phyloP scores from a whole-genome alignment of 192 early-diverging fungal genomes.

The Backusella australiensis region DNA sequence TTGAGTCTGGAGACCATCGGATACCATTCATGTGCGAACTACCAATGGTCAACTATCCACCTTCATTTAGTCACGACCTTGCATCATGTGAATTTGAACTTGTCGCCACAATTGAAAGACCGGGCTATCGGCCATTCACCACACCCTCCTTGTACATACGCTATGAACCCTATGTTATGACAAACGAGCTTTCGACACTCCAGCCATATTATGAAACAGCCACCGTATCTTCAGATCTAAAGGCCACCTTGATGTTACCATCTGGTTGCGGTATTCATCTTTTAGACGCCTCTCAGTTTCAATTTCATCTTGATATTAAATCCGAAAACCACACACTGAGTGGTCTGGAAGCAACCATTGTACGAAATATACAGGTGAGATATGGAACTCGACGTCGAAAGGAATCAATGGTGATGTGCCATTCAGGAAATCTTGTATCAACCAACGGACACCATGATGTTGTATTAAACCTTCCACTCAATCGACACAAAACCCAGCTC shows the following conservation, averaged over 20 bases:
- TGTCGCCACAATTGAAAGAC: conserved; percentile 13
- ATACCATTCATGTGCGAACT: conserved; percentile 33
- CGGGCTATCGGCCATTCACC: conserved; percentile 13
- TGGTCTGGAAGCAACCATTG: not conserved
- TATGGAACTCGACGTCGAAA: not conserved
- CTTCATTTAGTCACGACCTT: conserved; percentile 16
- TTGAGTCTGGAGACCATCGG: conserved; percentile 25
- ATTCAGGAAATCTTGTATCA: not conserved
- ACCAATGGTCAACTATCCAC: conserved; percentile 34
- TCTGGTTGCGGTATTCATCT: not conserved
- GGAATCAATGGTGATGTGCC: not conserved
- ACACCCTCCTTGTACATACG: not conserved
- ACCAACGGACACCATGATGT: not conserved
- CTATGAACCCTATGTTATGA: conserved; percentile 5
- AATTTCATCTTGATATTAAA: not conserved
- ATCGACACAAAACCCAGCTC: not conserved
- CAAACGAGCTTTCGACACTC: not conserved
- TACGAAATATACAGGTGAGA: not conserved
- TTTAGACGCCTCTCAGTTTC: not conserved
- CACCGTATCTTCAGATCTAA: not conserved
- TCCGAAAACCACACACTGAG: not conserved
- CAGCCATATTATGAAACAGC: not conserved
- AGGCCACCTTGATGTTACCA: not conserved
- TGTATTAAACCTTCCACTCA: not conserved
- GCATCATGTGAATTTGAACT: conserved; percentile 10